phyloP scores from a whole-genome alignment of 306 rosid species.

The Lathyrus sativus region DNA sequence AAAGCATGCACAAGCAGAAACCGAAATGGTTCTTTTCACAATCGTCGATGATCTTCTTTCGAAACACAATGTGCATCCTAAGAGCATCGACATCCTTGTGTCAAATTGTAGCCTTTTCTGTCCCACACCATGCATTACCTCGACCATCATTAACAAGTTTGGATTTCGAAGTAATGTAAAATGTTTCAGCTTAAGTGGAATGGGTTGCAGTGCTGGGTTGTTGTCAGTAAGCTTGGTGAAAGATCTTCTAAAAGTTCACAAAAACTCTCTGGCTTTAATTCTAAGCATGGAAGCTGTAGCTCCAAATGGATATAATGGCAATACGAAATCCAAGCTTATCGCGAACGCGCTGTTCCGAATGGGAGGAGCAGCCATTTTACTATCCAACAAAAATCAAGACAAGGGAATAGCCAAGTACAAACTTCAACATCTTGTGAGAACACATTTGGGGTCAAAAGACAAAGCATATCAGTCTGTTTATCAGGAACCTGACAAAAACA shows the following conservation, averaged over 20 bases:
- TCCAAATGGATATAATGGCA: slow-evolving; percentile 59
- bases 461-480: slow-evolving; percentile 59
- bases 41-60: slow-evolving; percentile 53
- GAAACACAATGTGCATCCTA: slow-evolving; percentile 55
- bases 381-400: slow-evolving; percentile 61
- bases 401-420: slow-evolving; percentile 54
- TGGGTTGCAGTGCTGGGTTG: slow-evolving; percentile 83
- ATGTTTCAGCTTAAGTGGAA: slow-evolving; percentile 64
- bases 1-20: slow-evolving; percentile 39
- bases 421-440: slow-evolving; percentile 67
- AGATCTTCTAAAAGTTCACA: slow-evolving; percentile 64
- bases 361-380: slow-evolving; percentile 74
- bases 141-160: slow-evolving; percentile 62
- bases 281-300: slow-evolving; percentile 68
- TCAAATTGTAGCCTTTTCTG: slow-evolving; percentile 74
- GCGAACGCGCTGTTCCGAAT: slow-evolving; percentile 63
- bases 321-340: slow-evolving; percentile 59
- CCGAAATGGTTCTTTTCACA: slow-evolving; percentile 58
- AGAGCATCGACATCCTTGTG: slow-evolving; percentile 70
- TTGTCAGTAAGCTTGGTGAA: slow-evolving; percentile 59
- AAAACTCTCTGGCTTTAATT: slow-evolving; percentile 61
- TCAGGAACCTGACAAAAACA: slow-evolving; percentile 56
- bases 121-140: slow-evolving; percentile 74
- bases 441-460: slow-evolving; percentile 59
- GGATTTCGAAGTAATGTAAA: slow-evolving; percentile 64